Evolutionary conservation across 2,329 filamentous ascomycete species (phyloP).

Genomic region (Sporothrix protearum): DNA sequence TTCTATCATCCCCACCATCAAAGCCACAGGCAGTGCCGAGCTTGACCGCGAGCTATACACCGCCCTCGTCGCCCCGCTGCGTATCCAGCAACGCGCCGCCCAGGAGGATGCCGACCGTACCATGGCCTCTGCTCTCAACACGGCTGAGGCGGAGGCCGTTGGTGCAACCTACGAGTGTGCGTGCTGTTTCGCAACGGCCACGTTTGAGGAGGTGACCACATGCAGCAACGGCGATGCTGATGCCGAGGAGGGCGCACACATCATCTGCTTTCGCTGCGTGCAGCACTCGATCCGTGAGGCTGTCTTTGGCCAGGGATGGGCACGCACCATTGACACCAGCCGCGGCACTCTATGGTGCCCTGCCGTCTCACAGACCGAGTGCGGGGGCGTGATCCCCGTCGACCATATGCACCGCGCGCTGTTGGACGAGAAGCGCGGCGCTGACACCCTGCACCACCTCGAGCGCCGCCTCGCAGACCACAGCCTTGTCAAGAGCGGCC

Average conservation of each 20-base stretch:
- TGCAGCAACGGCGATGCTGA: conserved; percentile 49
- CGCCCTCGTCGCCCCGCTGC: conserved; percentile 54
- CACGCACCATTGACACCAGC: conserved; percentile 68
- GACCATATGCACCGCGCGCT: conserved; percentile 71
- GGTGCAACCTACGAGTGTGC: conserved; percentile 65
- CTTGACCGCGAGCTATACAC: conserved; percentile 60
- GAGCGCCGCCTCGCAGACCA: conserved; percentile 77
- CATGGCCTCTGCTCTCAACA: conserved; percentile 54
- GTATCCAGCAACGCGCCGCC: conserved; percentile 41
- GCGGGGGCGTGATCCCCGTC: conserved; percentile 67
- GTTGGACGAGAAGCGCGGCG: conserved; percentile 62
- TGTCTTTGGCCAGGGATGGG: conserved; percentile 90
- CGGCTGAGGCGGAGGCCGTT: conserved; percentile 55
- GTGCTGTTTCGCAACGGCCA: conserved; percentile 69
- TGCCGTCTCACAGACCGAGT: conserved; percentile 67
- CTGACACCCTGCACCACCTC: conserved; percentile 69
- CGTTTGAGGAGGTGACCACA: conserved; percentile 71
- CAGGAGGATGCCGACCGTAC: conserved; percentile 51
- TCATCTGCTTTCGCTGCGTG: conserved; percentile 79
- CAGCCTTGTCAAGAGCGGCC: conserved; percentile 64
- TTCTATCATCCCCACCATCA: conserved; percentile 58
- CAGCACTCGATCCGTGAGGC: conserved; percentile 79
- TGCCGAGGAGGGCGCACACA: conserved; percentile 50
- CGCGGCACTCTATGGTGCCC: conserved; percentile 76
- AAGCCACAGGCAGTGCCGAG: conserved; percentile 62